Base-by-base conservation (phyloP, 2,329 filamentous ascomycete species). In the Sclerotinia borealis region DNA sequence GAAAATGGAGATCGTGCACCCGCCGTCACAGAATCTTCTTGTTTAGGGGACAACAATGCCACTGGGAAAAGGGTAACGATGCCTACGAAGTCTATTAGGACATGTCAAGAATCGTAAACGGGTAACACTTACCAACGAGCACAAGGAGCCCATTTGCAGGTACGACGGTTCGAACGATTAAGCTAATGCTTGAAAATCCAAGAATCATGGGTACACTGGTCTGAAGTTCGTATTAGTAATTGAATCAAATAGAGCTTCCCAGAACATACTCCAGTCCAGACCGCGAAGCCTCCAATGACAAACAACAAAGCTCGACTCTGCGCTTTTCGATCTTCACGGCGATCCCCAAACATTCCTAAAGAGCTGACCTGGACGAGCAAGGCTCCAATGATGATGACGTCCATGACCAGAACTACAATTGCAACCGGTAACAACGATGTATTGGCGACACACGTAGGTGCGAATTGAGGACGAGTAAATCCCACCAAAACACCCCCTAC, bases 1-100 rank as follows among this genome's bases (percentile, higher is more conserved):
- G 64, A 62, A 51, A 74, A 75, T 19, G 73, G 73, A 13, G 73
- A 75, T 56, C 63, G 66, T 47, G 73, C 71, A 65, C 74, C 73
- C 0, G 72, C 69, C 31, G 68, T 74, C 7, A 64, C 69, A 19
- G 41, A 58, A 39, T 71, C 67, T 15, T 70, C 68, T 45, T 69
- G 66, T 59, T 65, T 64, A 8, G 62, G 58, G 9, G 66, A 62
- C 29, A 75, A 61, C 34, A 74, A 64, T 22, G 65, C 65, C 19
- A 61, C 66, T 8, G 66, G 64, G 51, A 69, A 74, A n/a, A 71
- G 62, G 0, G 68, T 68, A 37, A 73, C 59, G 49, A 74, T 67
- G 22, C 67, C 72, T 72, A 62, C 2, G 34, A n/a, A 22, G 31
- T 25, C 19, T 31, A 13, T 41, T 25, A 63, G 22, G 52, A 17